Conservation (phyloP, 139 green algal species). For the Parachlorella kessleri region DNA sequence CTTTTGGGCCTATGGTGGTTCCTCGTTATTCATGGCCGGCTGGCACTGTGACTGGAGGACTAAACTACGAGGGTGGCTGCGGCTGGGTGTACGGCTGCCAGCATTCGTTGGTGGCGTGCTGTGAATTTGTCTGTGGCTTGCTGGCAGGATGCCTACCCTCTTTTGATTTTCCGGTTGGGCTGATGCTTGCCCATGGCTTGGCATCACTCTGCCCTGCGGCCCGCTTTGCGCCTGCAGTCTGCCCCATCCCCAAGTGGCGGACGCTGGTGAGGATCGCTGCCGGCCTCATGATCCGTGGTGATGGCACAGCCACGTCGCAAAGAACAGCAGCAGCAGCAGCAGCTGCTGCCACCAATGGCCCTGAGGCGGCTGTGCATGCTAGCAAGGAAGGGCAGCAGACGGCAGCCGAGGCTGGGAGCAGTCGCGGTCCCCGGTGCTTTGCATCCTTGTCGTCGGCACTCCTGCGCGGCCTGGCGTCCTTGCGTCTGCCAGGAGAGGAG, state of each 20-base stretch:
- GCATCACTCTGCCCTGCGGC: neutral
- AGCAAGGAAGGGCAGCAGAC: too few relatives aligned
- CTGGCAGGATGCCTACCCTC: neutral
- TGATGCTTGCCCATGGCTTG: neutral
- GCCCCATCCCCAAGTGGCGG: conserved; percentile 17
- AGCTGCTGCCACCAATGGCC: neutral
- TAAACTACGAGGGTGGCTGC: too few relatives aligned
- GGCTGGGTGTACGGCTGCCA: too few relatives aligned
- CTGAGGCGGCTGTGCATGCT: too few relatives aligned
- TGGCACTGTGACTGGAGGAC: too few relatives aligned
- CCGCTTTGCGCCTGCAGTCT: neutral
- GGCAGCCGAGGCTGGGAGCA: too few relatives aligned
- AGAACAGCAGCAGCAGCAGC: neutral
- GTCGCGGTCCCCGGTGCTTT: too few relatives aligned
- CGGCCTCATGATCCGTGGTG: conserved; percentile 2
- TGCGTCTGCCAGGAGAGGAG: neutral
- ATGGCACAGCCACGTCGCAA: neutral
- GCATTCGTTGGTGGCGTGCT: too few relatives aligned
- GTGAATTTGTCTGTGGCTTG: neutral
- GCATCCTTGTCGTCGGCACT: neutral
- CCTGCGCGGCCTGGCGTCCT: conserved; percentile 7
- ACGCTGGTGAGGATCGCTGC: conserved; percentile 20
- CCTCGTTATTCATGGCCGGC: too few relatives aligned
- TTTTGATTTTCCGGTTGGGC: neutral
- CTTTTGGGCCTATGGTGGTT: too few relatives aligned